Evolutionary conservation across 1,139 yeast species (phyloP), one percentile per base, ranked within the genome.

Genomic region (Kluyveromyces sp.): DNA sequence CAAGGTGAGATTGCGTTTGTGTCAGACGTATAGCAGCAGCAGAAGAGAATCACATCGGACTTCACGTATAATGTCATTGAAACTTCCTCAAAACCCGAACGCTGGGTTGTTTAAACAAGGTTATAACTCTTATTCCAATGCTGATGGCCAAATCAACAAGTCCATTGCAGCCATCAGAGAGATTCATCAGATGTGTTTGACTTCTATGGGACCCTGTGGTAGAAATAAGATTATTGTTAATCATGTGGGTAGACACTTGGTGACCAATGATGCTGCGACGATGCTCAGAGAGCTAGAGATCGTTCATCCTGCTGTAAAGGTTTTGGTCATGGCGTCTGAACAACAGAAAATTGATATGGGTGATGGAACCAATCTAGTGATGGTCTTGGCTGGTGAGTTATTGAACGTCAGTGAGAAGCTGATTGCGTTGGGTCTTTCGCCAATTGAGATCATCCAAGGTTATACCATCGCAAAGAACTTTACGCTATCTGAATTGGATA

Each of bases 181-280:
- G 65, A 85, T 94, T 65, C 79, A 95, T 47, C 78, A 82, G 44
- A 88, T 92, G 78, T 85, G 94, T 51, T 75, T 89, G 50, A 88
- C 97, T 3, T 87, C 96, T 8, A 85, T 92, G 73, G 98, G 98
- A 4, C 98, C 98, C 48, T 85, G 94, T 66, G 98, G 98, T 42
- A 77, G 96, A 59, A 92, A 89, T 67, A 92, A 92, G 74, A 88
- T 94, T 63, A 83, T 92, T 58, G 96, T 89, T 46, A 92, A 92
- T 68, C 83, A 68, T 47, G 48, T 85, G 54, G 89, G 89, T 47
- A 88, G 82, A 64, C 83, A 85, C 31, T 86, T 88, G 61, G 78
- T 92, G 53, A 92, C 98, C 39, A 86, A 87, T 56, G 98, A 94
- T 66, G 97, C 97, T 12, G 96, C 97, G 35, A 92, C 98, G 9